These are phyloP conservation scores for Camelina sativa DNA, from an alignment of 345 rosid genomes.

Conservation along the genomic window DNA sequence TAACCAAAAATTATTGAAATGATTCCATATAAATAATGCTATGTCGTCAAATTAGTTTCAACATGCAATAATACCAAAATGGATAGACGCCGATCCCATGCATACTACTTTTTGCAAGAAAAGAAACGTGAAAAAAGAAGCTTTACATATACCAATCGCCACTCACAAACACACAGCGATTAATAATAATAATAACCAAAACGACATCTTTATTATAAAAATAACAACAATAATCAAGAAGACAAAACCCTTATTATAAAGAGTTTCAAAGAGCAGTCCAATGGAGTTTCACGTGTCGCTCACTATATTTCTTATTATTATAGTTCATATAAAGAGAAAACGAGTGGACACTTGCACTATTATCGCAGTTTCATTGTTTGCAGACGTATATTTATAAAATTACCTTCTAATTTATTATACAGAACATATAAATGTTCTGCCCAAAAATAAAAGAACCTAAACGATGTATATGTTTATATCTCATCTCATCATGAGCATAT, in stretches of 20 bases:
- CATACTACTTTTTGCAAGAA: constrained; percentile 37
- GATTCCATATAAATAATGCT: not conserved
- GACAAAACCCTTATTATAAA: constrained; percentile 6
- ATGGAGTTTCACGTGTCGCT: constrained; percentile 39
- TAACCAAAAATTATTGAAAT: not conserved
- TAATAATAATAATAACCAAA: too few species aligned
- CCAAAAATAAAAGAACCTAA: not conserved
- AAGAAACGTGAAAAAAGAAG: constrained; percentile 33
- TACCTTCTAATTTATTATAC: not conserved
- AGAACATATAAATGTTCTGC: not conserved
- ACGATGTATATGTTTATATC: not conserved
- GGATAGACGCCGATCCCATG: constrained; percentile 40
- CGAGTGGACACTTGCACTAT: constrained; percentile 26
- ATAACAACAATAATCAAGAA: constrained; percentile 8
- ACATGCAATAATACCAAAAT: constrained; percentile 34
- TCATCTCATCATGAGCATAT: not conserved
- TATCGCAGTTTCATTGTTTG: not conserved
- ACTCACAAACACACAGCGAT: constrained; percentile 16
- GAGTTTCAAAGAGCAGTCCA: constrained; percentile 18
- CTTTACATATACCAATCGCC: constrained; percentile 19
- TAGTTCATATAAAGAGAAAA: constrained; percentile 24
- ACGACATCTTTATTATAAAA: not conserved
- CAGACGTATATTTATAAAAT: not conserved
- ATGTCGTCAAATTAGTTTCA: not conserved
- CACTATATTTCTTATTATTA: constrained; percentile 11